Conservation (phyloP, 352 stramenopile genomes). For the Globisporangium spinosum region DNA sequence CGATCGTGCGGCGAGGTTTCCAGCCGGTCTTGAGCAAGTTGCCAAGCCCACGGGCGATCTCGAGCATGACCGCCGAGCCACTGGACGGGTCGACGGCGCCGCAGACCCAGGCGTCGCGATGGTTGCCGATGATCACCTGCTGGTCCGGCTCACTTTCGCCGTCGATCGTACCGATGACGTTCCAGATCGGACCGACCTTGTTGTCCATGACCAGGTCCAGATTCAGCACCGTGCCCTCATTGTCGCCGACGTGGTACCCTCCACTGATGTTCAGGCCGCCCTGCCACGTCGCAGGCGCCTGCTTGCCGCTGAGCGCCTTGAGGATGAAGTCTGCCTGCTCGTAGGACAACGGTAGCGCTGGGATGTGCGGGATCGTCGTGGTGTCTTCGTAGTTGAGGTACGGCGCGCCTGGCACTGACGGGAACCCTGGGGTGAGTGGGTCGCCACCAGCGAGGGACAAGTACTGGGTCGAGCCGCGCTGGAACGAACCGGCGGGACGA, state of each 20-base stretch:
- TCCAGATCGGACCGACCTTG: constrained; percentile 79
- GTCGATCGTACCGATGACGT: constrained; percentile 84
- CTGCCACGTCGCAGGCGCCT: constrained; percentile 54
- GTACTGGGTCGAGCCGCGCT: constrained; percentile 86
- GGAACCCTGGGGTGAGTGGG: constrained; percentile 48
- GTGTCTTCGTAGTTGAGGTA: constrained; percentile 42
- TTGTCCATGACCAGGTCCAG: constrained; percentile 79
- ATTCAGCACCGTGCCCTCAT: constrained; percentile 55
- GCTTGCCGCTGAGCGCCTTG: constrained; percentile 48
- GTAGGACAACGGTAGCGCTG: constrained; percentile 72
- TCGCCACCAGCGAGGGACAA: constrained; percentile 72
- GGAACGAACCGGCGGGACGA: constrained; percentile 69
- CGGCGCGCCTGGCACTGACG: constrained; percentile 39
- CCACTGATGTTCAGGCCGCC: constrained; percentile 50
- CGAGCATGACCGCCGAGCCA: constrained; percentile 73
- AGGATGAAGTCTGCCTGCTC: constrained; percentile 80
- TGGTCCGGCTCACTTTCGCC: constrained; percentile 54
- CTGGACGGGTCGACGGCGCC: constrained; percentile 84
- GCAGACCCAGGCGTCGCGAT: constrained; percentile 90
- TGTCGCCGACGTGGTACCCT: constrained; percentile 74
- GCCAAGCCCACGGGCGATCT: constrained; percentile 76
- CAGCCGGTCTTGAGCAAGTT: constrained; percentile 62
- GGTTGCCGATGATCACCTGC: constrained; percentile 87
- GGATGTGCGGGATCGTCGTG: constrained; percentile 63
- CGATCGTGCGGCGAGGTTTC: constrained; percentile 66